phyloP scores from a whole-genome alignment of 169 alveolate genomes.

The Eimeria maxima region DNA sequence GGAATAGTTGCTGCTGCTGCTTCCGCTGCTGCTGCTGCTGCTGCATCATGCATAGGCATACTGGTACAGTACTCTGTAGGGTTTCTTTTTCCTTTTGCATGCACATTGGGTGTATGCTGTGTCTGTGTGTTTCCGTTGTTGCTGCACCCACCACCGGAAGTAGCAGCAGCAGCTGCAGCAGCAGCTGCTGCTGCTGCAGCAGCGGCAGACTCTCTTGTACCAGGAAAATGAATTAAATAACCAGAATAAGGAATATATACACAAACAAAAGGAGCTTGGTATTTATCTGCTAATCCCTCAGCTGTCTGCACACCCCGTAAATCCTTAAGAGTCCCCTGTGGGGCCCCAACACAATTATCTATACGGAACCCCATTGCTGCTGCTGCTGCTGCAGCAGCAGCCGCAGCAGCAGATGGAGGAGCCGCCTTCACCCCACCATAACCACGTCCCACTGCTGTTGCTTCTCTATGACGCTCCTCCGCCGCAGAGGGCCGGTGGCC shows the following conservation, averaged over 20 bases:
- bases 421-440: not conserved
- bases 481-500: not conserved
- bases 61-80: conserved; percentile 30
- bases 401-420: not conserved
- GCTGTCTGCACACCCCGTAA: conserved; percentile 78
- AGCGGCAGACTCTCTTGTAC: conserved; percentile 37
- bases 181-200: conserved; percentile 61
- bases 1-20: conserved; percentile 11
- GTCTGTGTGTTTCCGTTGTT: not conserved
- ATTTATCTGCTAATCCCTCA: conserved; percentile 62
- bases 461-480: conserved; percentile 17
- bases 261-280: conserved; percentile 68
- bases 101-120: not conserved
- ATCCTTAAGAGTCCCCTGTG: conserved; percentile 64
- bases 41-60: not conserved
- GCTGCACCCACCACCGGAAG: not conserved
- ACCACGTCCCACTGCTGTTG: not conserved
- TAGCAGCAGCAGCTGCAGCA: conserved; percentile 26
- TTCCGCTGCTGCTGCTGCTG: conserved; percentile 50
- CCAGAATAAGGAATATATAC: conserved; percentile 63
- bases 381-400: conserved; percentile 75
- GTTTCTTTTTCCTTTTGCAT: conserved; percentile 16
- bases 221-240: conserved; percentile 61
- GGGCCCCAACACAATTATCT: conserved; percentile 27
- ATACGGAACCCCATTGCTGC: conserved; percentile 49